phyloP scores from a whole-genome alignment of 148 eudicot genomes.

The Rhododendron williamsianum region DNA sequence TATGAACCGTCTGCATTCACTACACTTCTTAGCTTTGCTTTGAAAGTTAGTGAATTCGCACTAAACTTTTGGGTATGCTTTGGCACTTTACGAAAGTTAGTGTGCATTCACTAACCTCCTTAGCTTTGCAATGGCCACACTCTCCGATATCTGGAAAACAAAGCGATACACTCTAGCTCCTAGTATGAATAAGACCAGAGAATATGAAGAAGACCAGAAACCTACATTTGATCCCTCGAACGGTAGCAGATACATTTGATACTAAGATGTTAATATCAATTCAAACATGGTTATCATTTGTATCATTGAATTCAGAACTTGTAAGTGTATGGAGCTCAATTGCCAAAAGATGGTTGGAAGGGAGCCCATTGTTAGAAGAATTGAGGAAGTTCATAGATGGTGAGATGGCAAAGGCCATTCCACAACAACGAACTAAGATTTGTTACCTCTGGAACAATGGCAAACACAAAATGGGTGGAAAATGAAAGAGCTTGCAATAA shows the following conservation, averaged over 20 bases:
- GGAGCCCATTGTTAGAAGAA: neutral
- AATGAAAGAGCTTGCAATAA: neutral
- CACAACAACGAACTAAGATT: constrained; percentile 5
- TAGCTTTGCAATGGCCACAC: too few relatives aligned
- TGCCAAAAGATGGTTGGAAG: constrained; percentile 24
- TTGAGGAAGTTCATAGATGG: constrained; percentile 18
- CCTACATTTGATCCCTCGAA: too few relatives aligned
- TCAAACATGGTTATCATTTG: constrained; percentile 33
- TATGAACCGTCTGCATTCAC: too few relatives aligned
- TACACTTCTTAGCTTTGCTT: too few relatives aligned
- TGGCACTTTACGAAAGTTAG: too few relatives aligned
- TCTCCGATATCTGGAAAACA: too few relatives aligned
- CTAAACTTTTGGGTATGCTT: too few relatives aligned
- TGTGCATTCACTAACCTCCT: too few relatives aligned
- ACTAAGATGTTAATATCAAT: constrained; percentile 31
- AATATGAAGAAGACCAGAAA: too few relatives aligned
- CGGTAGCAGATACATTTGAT: constrained; percentile 24
- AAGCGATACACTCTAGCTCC: too few relatives aligned
- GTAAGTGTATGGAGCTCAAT: constrained; percentile 26
- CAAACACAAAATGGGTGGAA: constrained; percentile 15
- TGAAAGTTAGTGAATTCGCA: too few relatives aligned
- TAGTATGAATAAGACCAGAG: too few relatives aligned
- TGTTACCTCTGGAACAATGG: constrained; percentile 2
- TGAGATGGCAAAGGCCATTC: constrained; percentile 22
- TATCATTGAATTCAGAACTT: constrained; percentile 21